Percentiles rank a stretch among this genome's conserved stretches.
Evolutionary conservation across 306 rosid species (phyloP).

Genomic region (Arachis stenosperma): DNA sequence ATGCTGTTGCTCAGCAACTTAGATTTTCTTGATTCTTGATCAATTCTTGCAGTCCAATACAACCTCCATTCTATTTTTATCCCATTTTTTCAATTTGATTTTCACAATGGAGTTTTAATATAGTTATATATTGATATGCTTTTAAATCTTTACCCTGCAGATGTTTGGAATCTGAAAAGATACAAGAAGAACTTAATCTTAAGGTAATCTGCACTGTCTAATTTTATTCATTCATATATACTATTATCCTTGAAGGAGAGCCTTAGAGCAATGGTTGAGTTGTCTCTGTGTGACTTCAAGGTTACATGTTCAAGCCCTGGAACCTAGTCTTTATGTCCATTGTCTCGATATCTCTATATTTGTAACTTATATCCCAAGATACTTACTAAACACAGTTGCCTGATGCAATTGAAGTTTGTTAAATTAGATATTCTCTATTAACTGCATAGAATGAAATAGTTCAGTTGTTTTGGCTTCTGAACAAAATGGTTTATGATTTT

Average conservation of each 20-base stretch:
- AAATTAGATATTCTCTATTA: background rate
- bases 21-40: slow-evolving; percentile 14
- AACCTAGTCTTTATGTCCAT: no score
- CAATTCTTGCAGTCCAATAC: slow-evolving; percentile 18
- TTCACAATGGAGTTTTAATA: background rate
- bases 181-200: slow-evolving; percentile 54
- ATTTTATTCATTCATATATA: slow-evolving; percentile 31
- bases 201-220: slow-evolving; percentile 58
- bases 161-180: slow-evolving; percentile 59
- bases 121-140: slow-evolving; percentile 10
- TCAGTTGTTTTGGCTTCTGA: background rate
- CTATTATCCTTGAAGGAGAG: background rate
- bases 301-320: no score
- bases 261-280: no score
- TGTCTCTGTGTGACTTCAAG: no score
- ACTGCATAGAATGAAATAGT: background rate
- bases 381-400: no score
- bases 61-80: slow-evolving; percentile 4
- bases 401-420: slow-evolving; percentile 2
- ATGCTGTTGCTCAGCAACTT: slow-evolving; percentile 20
- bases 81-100: slow-evolving; percentile 9
- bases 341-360: no score
- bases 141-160: slow-evolving; percentile 47
- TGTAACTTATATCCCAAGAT: no score
- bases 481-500: slow-evolving; percentile 23